phyloP scores from a whole-genome alignment of 768 basidiomycete species.

The Dendrothele bispora region DNA sequence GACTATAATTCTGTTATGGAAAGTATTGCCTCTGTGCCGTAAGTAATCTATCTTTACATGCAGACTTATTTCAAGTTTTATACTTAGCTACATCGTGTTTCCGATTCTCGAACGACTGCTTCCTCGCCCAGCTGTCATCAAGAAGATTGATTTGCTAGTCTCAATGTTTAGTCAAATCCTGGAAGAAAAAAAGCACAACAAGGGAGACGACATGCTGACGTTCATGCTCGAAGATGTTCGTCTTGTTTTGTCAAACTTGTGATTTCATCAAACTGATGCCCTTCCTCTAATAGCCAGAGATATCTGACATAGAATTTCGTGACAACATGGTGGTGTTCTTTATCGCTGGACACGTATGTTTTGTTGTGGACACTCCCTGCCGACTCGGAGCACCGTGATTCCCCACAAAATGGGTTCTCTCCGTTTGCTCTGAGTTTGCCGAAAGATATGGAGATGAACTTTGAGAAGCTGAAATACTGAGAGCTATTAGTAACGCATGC shows the following conservation, averaged over 20 bases:
- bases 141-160: slow-evolving; percentile 28
- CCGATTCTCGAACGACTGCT: slow-evolving; percentile 29
- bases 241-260: not conserved
- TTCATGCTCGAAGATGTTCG: slow-evolving; percentile 27
- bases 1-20: slow-evolving; percentile 37
- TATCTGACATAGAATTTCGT: slow-evolving; percentile 32
- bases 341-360: slow-evolving; percentile 37
- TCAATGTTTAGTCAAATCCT: slow-evolving; percentile 26
- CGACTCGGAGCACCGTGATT: slow-evolving; percentile 3
- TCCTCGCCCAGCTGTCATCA: slow-evolving; percentile 27
- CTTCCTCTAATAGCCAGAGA: slow-evolving; percentile 21
- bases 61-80: too few species aligned
- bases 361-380: slow-evolving; percentile 4
- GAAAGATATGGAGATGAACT: slow-evolving; percentile 1
- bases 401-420: slow-evolving; percentile 6
- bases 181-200: slow-evolving; percentile 26
- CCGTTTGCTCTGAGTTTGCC: slow-evolving; percentile 10
- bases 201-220: slow-evolving; percentile 34
- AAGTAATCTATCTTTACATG: slow-evolving; percentile 24
- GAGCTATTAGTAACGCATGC: too few species aligned
- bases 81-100: slow-evolving; percentile 6
- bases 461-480: too few species aligned
- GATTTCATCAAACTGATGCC: not conserved
- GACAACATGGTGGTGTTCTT: slow-evolving; percentile 39
- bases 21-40: slow-evolving; percentile 31